Conservation (phyloP, 441 rosid genomes). For the Macaranga tanarius region DNA sequence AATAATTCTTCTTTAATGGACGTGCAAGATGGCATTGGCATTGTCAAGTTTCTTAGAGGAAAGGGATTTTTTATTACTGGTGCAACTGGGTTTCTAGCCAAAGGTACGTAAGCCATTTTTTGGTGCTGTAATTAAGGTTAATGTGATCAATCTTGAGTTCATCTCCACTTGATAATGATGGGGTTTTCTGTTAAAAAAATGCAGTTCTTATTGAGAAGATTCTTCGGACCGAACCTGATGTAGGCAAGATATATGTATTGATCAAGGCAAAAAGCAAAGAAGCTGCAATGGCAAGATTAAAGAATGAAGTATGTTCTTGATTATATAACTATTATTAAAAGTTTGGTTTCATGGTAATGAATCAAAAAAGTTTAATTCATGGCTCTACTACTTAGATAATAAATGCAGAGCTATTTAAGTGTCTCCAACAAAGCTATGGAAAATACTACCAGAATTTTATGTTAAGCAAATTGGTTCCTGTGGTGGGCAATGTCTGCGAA, state of each 20-base stretch:
- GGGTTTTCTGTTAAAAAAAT: neutral
- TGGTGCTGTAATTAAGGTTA: too few species aligned
- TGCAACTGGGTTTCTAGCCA: conserved; percentile 85
- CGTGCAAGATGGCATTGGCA: conserved; percentile 75
- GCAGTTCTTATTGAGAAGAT: conserved; percentile 88
- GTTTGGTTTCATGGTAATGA: neutral
- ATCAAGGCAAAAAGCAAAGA: conserved; percentile 74
- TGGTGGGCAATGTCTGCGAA: conserved; percentile 67
- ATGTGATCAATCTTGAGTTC: neutral
- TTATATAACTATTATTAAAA: neutral
- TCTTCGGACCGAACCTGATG: conserved; percentile 74
- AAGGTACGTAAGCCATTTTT: conserved; percentile 40
- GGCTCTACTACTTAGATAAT: conserved; percentile 49
- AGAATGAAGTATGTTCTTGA: conserved; percentile 57
- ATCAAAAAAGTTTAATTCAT: conserved; percentile 7
- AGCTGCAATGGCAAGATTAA: conserved; percentile 66
- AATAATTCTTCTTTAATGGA: conserved; percentile 44
- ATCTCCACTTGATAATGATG: neutral
- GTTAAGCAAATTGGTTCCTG: conserved; percentile 79
- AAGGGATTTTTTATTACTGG: conserved; percentile 77
- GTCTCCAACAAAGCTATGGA: conserved; percentile 65
- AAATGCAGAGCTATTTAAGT: conserved; percentile 72
- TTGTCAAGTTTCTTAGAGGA: conserved; percentile 72
- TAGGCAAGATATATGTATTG: conserved; percentile 77
- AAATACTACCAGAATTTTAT: conserved; percentile 69